phyloP scores from a whole-genome alignment of 2,329 filamentous ascomycete genomes.

The Pseudogymnoascus sp. region DNA sequence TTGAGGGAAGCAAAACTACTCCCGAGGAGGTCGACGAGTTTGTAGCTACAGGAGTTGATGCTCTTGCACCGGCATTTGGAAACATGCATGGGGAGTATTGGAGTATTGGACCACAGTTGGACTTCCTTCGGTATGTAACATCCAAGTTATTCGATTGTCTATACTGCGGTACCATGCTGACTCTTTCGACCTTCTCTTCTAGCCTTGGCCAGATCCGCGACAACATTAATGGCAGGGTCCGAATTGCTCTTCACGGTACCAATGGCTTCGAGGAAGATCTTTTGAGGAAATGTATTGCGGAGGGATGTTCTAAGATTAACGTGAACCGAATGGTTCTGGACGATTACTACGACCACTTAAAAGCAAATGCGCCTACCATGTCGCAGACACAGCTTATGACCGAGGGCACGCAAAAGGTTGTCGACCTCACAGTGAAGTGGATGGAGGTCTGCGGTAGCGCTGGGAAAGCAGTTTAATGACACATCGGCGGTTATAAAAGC shows the following conservation, averaged over 20 bases:
- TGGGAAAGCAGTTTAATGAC: constrained; percentile 26
- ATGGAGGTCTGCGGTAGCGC: constrained; percentile 33
- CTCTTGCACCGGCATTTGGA: constrained; percentile 55
- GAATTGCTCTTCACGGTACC: constrained; percentile 46
- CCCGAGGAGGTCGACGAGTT: constrained; percentile 53
- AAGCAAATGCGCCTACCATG: constrained; percentile 30
- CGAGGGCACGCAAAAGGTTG: constrained; percentile 35
- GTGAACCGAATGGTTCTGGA: constrained; percentile 46
- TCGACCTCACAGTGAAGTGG: constrained; percentile 25
- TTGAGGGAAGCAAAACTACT: constrained; percentile 44
- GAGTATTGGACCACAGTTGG: constrained; percentile 6
- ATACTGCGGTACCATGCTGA: neutral
- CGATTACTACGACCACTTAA: constrained; percentile 35
- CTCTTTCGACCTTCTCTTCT: neutral
- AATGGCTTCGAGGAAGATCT: constrained; percentile 44
- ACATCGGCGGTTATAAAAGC: no score
- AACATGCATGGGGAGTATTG: constrained; percentile 55
- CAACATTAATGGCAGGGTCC: constrained; percentile 32
- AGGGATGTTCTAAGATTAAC: constrained; percentile 47
- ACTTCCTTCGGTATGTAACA: neutral
- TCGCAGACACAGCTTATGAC: constrained; percentile 32
- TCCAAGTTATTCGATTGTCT: neutral
- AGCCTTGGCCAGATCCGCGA: constrained; percentile 32
- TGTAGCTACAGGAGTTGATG: constrained; percentile 53
- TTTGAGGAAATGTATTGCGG: constrained; percentile 41